Evolutionary conservation across 2,329 filamentous ascomycete genomes (phyloP).

Genomic region (Epicoccum nigrum): DNA sequence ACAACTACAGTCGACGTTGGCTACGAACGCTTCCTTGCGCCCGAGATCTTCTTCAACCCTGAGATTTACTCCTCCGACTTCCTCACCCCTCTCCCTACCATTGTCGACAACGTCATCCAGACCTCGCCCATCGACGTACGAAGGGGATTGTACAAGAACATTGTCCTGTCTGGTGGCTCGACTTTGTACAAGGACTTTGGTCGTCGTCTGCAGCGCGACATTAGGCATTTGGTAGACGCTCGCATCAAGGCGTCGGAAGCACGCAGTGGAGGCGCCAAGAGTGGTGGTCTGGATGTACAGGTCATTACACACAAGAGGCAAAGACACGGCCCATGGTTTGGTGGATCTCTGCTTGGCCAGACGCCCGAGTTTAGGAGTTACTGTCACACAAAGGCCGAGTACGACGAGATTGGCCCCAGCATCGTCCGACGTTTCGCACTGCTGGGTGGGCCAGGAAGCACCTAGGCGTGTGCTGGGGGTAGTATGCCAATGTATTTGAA

Average conservation of each 20-base stretch:
- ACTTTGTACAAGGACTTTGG: constrained; percentile 99
- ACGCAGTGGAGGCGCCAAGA: constrained; percentile 88
- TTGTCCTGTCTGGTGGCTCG: constrained; percentile 94
- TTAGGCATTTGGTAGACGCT: constrained; percentile 92
- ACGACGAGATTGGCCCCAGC: constrained; percentile 93
- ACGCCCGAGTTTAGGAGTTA: constrained; percentile 98
- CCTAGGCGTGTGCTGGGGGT: constrained; percentile 50
- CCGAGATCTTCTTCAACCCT: constrained; percentile 99
- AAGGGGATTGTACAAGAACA: constrained; percentile 98
- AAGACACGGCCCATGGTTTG: constrained; percentile 97
- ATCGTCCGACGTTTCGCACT: constrained; percentile 95
- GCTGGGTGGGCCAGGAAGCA: constrained; percentile 86
- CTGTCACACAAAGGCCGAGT: constrained; percentile 78
- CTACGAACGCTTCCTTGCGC: constrained; percentile 96
- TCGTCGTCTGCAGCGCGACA: constrained; percentile 92
- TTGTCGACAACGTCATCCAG: constrained; percentile 97
- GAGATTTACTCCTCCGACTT: constrained; percentile 99
- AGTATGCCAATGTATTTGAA: neutral
- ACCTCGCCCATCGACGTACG: constrained; percentile 97
- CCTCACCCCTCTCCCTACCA: constrained; percentile 88
- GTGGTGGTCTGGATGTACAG: constrained; percentile 92
- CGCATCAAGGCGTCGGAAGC: constrained; percentile 92
- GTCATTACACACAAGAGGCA: constrained; percentile 98
- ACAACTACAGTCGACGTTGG: constrained; percentile 88
- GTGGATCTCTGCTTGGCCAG: constrained; percentile 92